A percentile compares a stretch with the other conserved stretches of the same genome.
phyloP scores from a whole-genome alignment of 2,329 filamentous ascomycete species.

The Rutstroemia sydowiana region DNA sequence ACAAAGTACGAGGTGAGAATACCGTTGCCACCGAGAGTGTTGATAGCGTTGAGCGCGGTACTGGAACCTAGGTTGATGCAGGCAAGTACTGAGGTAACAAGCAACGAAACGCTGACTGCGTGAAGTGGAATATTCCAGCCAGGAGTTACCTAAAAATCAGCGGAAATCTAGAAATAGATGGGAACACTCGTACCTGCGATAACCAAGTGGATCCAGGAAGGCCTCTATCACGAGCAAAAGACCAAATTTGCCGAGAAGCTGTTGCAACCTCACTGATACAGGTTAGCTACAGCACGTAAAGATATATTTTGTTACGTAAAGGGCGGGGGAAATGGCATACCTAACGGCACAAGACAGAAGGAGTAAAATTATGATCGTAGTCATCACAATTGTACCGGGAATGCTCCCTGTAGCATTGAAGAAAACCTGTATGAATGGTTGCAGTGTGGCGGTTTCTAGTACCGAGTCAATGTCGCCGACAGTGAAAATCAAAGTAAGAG shows the following conservation, averaged over 20 bases:
- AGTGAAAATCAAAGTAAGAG: constrained; percentile 34
- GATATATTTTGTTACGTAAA: too few species aligned
- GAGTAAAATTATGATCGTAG: constrained; percentile 34
- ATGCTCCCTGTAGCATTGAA: constrained; percentile 18
- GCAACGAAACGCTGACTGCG: constrained; percentile 14
- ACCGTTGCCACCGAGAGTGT: constrained; percentile 40
- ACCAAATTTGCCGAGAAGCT: constrained; percentile 33
- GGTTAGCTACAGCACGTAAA: too few species aligned
- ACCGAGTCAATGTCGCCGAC: constrained; percentile 29
- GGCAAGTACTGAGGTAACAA: constrained; percentile 9
- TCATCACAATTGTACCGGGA: constrained; percentile 40
- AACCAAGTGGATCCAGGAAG: constrained; percentile 35
- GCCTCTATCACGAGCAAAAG: constrained; percentile 37
- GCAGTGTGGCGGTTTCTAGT: constrained; percentile 27
- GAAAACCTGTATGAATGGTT: constrained; percentile 30
- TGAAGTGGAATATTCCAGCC: constrained; percentile 14
- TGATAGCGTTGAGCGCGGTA: constrained; percentile 44
- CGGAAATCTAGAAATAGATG: constrained; percentile 13
- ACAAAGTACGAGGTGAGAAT: constrained; percentile 45
- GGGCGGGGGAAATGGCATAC: too few species aligned
- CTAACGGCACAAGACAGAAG: constrained; percentile 31
- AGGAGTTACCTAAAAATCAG: constrained; percentile 9
- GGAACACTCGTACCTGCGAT: constrained; percentile 29
- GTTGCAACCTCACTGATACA: constrained; percentile 31
- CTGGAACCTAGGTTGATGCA: constrained; percentile 42